These are phyloP conservation scores for Graphilbum fragrans DNA, from an alignment of 2,329 filamentous ascomycete genomes.

Conservation along the genomic window DNA sequence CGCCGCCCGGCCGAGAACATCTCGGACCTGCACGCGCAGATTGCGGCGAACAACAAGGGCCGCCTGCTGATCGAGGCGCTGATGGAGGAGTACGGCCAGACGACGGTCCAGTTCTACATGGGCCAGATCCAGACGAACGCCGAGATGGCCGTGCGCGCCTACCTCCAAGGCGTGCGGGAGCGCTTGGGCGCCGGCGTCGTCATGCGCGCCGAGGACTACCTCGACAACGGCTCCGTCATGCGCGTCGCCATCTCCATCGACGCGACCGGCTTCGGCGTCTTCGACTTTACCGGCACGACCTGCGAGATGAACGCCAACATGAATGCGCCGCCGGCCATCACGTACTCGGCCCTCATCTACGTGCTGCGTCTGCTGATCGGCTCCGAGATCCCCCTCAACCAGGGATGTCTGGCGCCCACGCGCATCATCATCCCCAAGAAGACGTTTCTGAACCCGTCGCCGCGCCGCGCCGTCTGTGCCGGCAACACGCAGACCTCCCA, in stretches of 20 bases:
- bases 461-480: slow-evolving; percentile 67
- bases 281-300: slow-evolving; percentile 65
- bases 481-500: slow-evolving; percentile 73
- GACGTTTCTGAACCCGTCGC: slow-evolving; percentile 61
- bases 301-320: slow-evolving; percentile 64
- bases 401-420: slow-evolving; percentile 70
- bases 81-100: slow-evolving; percentile 67
- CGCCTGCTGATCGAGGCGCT: slow-evolving; percentile 63
- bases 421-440: slow-evolving; percentile 58
- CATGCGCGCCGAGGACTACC: slow-evolving; percentile 63
- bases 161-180: slow-evolving; percentile 58
- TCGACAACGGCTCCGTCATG: slow-evolving; percentile 80
- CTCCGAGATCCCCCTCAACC: slow-evolving; percentile 73
- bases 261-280: slow-evolving; percentile 61
- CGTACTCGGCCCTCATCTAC: slow-evolving; percentile 72
- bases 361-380: slow-evolving; percentile 67
- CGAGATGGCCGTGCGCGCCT: slow-evolving; percentile 58
- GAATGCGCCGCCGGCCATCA: slow-evolving; percentile 67
- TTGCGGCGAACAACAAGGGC: slow-evolving; percentile 75
- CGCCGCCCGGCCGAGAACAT: slow-evolving; percentile 71
- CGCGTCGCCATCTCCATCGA: slow-evolving; percentile 63
- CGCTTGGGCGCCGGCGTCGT: slow-evolving; percentile 54
- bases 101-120: slow-evolving; percentile 75
- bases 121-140: slow-evolving; percentile 68
- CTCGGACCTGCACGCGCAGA: slow-evolving; percentile 75